Evolutionary conservation across 805 yeast genomes (phyloP), one percentile per base, ranked within the genome.

Genomic region (Metschnikowia kunwiensis): DNA sequence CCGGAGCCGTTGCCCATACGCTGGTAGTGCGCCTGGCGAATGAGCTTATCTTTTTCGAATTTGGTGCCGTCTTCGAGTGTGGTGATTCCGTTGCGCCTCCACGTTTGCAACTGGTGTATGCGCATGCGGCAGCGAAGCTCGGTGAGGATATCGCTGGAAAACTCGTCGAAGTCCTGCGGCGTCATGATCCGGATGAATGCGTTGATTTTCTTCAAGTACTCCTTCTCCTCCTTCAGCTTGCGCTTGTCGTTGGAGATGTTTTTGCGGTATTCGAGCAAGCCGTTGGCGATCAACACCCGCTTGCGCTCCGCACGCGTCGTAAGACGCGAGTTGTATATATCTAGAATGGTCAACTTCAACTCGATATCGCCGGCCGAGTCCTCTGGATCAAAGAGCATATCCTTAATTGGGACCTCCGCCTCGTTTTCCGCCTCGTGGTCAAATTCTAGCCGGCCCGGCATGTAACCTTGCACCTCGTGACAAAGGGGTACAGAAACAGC

Each of bases 401-500:
- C 98, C 55, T 93, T 93, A 13, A 93, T 86, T 0, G 93, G 81
- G 38, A 82, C 72, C 61, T 93, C 99, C 0, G 98, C 97, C 38
- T 93, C 99, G 53, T 93, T 93, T 57, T 93, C 98, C 25, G 85
- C 88, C 58, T 93, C 99, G 41, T 82, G 86, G 53, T 93, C 99
- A 59, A 93, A 93, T 60, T 93, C 99, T 43, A 93, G 68, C 54
- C 99, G 78, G 27, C 97, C 99, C 25, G 99, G 99, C 99, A 93
- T 93, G 58, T 81, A 93, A 3, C 96, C 97, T 59, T 93, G 97
- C 43, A 93, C 78, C 53, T 94, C 97, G 55, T 94, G 97, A 64
- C 97, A 89, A 39, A 93, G 74, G 0, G 99, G 99, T 5, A 85
- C 91, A 5, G 97, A 87, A 0, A 96, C 89, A 30, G 85, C 79